Base-by-base conservation (phyloP, 441 rosid genomes). In the Jatropha podagrica region DNA sequence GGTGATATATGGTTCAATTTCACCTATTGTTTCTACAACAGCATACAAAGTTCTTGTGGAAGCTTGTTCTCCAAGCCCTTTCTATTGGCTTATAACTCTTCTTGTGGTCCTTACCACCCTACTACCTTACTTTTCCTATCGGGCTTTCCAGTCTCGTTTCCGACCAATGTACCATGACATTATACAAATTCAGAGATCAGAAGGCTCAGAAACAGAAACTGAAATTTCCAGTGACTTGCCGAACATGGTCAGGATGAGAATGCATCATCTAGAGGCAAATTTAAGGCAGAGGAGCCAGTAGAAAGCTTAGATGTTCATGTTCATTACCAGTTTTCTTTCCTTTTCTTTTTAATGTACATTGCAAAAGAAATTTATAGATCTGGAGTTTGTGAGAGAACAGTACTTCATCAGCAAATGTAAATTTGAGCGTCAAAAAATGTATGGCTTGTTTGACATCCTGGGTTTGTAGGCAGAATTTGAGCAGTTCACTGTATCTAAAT, bases 131-230 rank as follows among this genome's bases (percentile, higher is more conserved):
- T 88, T 91, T 69, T 64, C 89, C 49, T 93, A 87, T 84, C 81
- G 89, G 81, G 88, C 96, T 5, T 92, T 92, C 74, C 99, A 92
- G 87, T 83, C 88, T n/a, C 86, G 78, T 38, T 86, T 93, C 77
- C 86, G 80, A n/a, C 97, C 98, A 0, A 91, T 92, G 99, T 75
- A 86, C 78, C 98, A 93, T 44, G 96, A 95, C 65, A 66, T 49
- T 10, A 82, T 93, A 63, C 98, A 88, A 73, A 78, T 72, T 14
- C 67, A 44, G 14, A 86, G 80, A 65, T 76, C 48, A 12, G 78
- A 77, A 40, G 87, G 81, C 51, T 40, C 37, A 0, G 75, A 85
- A 23, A 60, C 63, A n/a, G 61, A 58, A 17, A n/a, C 6, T 62
- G 78, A 81, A 14, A 76, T 17, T 73, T 46, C 84, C 0, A 15